Percentiles rank a stretch among this genome's conserved stretches.
These are phyloP conservation scores for Cyberlindnera euphorbiiphila DNA, from an alignment of 805 yeast species.

Conservation along the genomic window DNA sequence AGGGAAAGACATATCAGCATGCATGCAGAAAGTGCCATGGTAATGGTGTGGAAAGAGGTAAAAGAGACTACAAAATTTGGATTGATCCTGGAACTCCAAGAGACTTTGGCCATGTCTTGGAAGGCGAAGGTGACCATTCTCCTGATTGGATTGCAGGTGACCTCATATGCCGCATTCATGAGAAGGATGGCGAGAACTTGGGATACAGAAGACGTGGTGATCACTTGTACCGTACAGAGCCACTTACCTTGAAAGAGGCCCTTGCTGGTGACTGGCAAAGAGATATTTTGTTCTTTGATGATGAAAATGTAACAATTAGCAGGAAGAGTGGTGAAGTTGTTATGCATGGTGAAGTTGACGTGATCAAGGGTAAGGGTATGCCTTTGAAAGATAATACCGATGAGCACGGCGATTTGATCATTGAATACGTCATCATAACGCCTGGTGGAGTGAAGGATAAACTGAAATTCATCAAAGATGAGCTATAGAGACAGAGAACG, in stretches of 20 bases:
- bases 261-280: conserved; percentile 78
- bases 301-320: conserved; percentile 39
- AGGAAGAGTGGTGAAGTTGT: conserved; percentile 53
- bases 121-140: conserved; percentile 77
- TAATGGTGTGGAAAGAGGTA: conserved; percentile 51
- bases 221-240: conserved; percentile 78
- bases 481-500: too few species aligned
- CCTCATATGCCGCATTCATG: conserved; percentile 57
- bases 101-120: conserved; percentile 50
- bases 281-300: conserved; percentile 61
- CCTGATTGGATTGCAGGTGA: conserved; percentile 87
- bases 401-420: conserved; percentile 49
- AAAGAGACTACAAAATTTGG: conserved; percentile 55
- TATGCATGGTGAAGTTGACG: conserved; percentile 67
- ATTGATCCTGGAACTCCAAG: conserved; percentile 70
- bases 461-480: conserved; percentile 21
- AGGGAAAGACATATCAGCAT: conserved; percentile 62
- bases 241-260: conserved; percentile 68
- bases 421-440: conserved; percentile 44
- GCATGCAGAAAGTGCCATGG: conserved; percentile 75
- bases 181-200: conserved; percentile 51
- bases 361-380: conserved; percentile 79
- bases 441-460: conserved; percentile 36
- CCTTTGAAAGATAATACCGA: conserved; percentile 52
- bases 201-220: conserved; percentile 83